Evolutionary conservation across 345 rosid species (phyloP).

Genomic region (Brassica carinata): DNA sequence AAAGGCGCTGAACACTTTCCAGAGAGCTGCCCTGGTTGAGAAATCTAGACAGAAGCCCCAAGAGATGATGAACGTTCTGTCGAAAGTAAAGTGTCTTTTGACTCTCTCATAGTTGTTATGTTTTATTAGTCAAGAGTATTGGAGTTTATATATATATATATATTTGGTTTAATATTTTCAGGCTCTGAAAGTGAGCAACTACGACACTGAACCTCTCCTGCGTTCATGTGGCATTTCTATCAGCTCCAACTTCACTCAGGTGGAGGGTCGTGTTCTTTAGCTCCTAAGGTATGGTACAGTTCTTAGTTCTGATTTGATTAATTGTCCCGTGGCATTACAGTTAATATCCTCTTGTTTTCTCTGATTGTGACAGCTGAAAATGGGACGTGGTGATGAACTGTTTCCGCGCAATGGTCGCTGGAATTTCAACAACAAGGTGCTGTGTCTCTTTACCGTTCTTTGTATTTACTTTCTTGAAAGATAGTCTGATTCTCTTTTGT

Average conservation of each 20-base stretch:
- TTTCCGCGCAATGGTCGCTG: conserved; percentile 81
- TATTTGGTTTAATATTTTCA: conserved; percentile 31
- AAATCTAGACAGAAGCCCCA: conserved; percentile 96
- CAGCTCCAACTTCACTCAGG: conserved; percentile 58
- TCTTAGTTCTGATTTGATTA: not conserved
- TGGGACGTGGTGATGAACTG: conserved; percentile 79
- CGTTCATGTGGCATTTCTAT: conserved; percentile 77
- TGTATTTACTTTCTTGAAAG: not conserved
- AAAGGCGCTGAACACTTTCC: conserved; percentile 64
- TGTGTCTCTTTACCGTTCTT: not conserved
- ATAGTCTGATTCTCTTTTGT: conserved; percentile 9
- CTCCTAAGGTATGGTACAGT: conserved; percentile 64
- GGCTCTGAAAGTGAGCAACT: conserved; percentile 69
- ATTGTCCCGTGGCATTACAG: not conserved
- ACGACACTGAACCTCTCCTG: conserved; percentile 77
- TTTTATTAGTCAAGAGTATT: not conserved
- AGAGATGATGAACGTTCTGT: conserved; percentile 74
- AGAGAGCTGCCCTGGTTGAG: conserved; percentile 86
- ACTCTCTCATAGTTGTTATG: not conserved
- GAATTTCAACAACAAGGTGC: conserved; percentile 93
- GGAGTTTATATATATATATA: conserved; percentile 2
- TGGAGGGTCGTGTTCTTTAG: conserved; percentile 80
- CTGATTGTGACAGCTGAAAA: conserved; percentile 56
- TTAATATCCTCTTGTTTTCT: not conserved
- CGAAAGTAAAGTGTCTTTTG: conserved; percentile 52